Evolutionary conservation across 2,329 filamentous ascomycete genomes (phyloP).

Genomic region (Aspergillus sp.): DNA sequence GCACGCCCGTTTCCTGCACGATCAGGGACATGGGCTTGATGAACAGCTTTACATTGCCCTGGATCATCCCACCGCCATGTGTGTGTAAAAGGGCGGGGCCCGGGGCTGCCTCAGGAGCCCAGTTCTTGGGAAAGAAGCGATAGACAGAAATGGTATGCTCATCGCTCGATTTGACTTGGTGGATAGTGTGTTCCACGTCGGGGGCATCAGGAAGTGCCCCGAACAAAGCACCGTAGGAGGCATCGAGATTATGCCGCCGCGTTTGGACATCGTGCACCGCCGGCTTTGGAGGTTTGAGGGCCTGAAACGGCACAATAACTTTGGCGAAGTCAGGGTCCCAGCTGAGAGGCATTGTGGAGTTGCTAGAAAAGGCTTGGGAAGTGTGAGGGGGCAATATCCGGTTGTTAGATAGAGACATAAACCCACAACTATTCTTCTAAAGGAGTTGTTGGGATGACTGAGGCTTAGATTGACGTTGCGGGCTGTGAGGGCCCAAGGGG

Average conservation of each 20-base stretch:
- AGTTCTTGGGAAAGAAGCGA: constrained; percentile 8
- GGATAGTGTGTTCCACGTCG: constrained; percentile 11
- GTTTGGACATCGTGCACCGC: constrained; percentile 11
- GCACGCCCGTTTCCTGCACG: constrained; percentile 13
- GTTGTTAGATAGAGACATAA: no score
- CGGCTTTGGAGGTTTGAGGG: constrained; percentile 4
- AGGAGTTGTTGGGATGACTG: no score
- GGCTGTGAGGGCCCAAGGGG: no score
- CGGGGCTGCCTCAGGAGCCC: neutral
- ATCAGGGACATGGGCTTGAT: constrained; percentile 5
- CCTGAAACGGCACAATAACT: constrained; percentile 10
- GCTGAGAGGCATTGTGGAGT: constrained; percentile 14
- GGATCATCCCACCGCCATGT: constrained; percentile 22
- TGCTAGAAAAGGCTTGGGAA: neutral
- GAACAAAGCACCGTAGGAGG: constrained; percentile 6
- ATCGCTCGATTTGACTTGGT: constrained; percentile 15
- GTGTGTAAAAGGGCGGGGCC: constrained; percentile 16
- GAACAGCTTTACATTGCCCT: constrained; percentile 11
- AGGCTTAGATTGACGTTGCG: no score
- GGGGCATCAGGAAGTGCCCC: constrained; percentile 7
- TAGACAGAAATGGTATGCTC: constrained; percentile 14
- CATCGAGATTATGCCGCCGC: constrained; percentile 4
- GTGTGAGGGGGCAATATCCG: no score
- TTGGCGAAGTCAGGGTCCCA: constrained; percentile 12
- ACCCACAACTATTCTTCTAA: no score